These are phyloP conservation scores for Chytriomyces confervae DNA, from an alignment of 192 early-diverging fungal genomes.

Conservation along the genomic window DNA sequence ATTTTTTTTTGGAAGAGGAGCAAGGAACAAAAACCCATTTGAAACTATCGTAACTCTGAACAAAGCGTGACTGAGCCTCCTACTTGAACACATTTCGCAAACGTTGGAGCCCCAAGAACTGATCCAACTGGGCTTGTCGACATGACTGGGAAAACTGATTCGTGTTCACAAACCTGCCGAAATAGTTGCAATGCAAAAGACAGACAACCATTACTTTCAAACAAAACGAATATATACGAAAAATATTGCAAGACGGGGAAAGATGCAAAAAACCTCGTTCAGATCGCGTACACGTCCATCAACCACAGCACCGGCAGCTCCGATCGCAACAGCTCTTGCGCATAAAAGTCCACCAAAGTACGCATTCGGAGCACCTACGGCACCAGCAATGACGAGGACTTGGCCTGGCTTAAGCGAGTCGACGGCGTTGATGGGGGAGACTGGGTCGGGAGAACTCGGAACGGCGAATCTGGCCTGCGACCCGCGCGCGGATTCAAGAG, in stretches of 20 bases:
- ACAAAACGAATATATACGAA: not conserved
- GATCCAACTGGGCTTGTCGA: constrained; percentile 37
- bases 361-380: constrained; percentile 47
- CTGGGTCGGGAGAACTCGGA: not conserved
- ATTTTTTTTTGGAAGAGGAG: not conserved
- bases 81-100: constrained; percentile 32
- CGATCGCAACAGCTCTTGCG: constrained; percentile 42
- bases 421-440: constrained; percentile 20
- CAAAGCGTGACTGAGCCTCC: constrained; percentile 44
- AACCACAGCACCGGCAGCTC: constrained; percentile 49
- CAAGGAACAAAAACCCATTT: not conserved
- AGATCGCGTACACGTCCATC: constrained; percentile 56
- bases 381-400: constrained; percentile 53
- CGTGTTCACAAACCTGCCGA: constrained; percentile 1
- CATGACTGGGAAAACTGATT: constrained; percentile 43
- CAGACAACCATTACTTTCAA: not conserved
- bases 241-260: not conserved
- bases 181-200: not conserved
- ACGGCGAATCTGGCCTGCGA: constrained; percentile 1
- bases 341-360: constrained; percentile 61
- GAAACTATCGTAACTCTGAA: constrained; percentile 1
- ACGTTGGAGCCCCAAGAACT: constrained; percentile 47
- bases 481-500: not conserved
- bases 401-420: constrained; percentile 43
- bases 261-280: constrained; percentile 38